phyloP scores from a whole-genome alignment of 306 rosid species.

The Ammopiptanthus mongolicus region DNA sequence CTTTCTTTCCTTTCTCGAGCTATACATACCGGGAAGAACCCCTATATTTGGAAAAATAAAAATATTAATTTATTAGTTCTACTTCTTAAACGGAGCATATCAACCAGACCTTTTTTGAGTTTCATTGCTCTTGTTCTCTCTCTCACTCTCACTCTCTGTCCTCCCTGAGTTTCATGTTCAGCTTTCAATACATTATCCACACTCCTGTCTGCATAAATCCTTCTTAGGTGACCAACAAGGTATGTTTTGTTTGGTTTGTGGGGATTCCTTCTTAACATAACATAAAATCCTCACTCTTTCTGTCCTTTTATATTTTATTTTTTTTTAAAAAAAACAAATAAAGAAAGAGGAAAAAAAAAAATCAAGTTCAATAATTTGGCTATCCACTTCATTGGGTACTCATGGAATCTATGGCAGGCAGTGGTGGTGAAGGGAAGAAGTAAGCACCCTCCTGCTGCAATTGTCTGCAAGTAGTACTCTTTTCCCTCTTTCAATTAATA shows the following conservation, averaged over 20 bases:
- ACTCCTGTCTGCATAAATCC: conserved; percentile 30
- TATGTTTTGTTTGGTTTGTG: conserved; percentile 25
- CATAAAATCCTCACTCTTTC: conserved; percentile 23
- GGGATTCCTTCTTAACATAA: conserved; percentile 32
- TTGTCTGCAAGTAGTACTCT: not conserved
- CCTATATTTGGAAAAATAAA: conserved; percentile 37
- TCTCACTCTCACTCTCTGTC: not conserved
- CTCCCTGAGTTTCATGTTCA: conserved; percentile 18
- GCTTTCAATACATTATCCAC: conserved; percentile 34
- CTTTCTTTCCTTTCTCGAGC: conserved; percentile 27
- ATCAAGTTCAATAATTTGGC: conserved; percentile 17
- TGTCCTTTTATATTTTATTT: not conserved
- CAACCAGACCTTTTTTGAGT: conserved; percentile 31
- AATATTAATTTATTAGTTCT: conserved; percentile 19
- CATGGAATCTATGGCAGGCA: conserved; percentile 53
- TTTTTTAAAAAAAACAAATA: not conserved
- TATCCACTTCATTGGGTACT: conserved; percentile 37
- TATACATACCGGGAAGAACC: conserved; percentile 19
- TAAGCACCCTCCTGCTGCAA: not conserved
- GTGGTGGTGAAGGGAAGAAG: conserved; percentile 18
- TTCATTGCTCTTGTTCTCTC: conserved; percentile 10
- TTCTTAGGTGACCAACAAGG: conserved; percentile 36
- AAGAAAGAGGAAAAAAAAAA: not conserved
- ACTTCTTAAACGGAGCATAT: conserved; percentile 11
- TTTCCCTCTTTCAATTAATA: not conserved